Base-by-base conservation (phyloP, 495 filamentous ascomycete species). In the Haplographium delicatum region DNA sequence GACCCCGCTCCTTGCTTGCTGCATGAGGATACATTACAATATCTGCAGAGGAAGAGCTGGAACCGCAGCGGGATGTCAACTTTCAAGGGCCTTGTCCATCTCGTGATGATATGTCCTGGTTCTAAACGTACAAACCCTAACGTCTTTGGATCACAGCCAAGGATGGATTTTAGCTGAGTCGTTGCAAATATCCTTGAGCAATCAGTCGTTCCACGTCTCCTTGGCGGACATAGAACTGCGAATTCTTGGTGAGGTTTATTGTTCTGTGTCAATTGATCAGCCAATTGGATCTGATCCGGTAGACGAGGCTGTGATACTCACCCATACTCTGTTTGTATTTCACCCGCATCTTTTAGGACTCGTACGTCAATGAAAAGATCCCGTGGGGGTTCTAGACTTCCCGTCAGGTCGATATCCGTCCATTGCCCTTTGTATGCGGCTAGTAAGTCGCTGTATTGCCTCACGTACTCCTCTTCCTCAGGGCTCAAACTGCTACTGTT, bases 311-410 rank as follows among this genome's bases (percentile, higher is more conserved):
- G 11, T 4, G 7, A 33, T 22, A 51, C 58, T 56, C 25, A 96
- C 89, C 94, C 94, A 67, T 97, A 99, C 72, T 99, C 94, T 9
- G 94, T 99, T 70, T 99, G 93, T 54, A 99, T 95, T 73, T 97
- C 93, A 20, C 94, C 94, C 35, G 91, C 94, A 72, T 99, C 93
- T 64, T 93, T 96, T 54, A 99, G 67, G 44, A 97, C 94, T 47
- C 94, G 73, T 43, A 99, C 94, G 68, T 99, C 94, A 64, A 99
- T 94, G 64, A 99, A 99, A 44, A 99, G 69, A 71, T 99, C 94
- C 62, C 79, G 82, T 25, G 94, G 93, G 27, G 94, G 94, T 62
- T 97, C 91, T 64, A 99, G 74, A 56, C 86, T 91, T 35, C 94
- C 94, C 11, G 93, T 97, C 48, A 99, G 71, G 68, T 99, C 94